phyloP scores from a whole-genome alignment of 805 yeast species.

The Wickerhamomyces ciferrii region DNA sequence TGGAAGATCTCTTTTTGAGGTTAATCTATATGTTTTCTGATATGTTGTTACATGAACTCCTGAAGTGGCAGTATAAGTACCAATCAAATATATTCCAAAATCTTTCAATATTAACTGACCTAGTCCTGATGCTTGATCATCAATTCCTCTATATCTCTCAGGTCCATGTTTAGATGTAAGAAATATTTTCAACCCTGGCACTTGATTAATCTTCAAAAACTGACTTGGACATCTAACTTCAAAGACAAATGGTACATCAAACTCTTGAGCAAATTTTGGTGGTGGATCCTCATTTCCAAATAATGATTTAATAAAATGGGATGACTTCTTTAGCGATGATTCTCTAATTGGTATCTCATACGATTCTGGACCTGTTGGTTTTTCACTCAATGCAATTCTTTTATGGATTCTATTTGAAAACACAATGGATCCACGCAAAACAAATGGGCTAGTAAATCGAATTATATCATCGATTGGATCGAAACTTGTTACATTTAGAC shows the following conservation, averaged over 20 bases:
- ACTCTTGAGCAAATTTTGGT: neutral
- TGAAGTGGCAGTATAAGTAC: neutral
- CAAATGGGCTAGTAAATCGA: constrained; percentile 33
- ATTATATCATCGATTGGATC: constrained; percentile 4
- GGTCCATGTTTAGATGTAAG: constrained; percentile 15
- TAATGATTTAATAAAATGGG: neutral
- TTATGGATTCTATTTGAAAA: constrained; percentile 35
- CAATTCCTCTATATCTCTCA: constrained; percentile 22
- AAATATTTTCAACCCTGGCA: constrained; percentile 17
- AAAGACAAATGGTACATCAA: neutral
- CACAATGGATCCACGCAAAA: constrained; percentile 34
- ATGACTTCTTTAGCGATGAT: neutral
- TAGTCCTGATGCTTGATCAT: constrained; percentile 39
- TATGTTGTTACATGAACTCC: neutral
- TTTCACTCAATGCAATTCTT: constrained; percentile 30
- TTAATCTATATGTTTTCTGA: neutral
- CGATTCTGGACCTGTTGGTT: neutral
- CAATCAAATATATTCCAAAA: constrained; percentile 19
- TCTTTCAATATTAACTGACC: constrained; percentile 38
- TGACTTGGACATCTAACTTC: neutral
- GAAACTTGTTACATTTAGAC: constrained; percentile 2
- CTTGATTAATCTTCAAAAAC: neutral
- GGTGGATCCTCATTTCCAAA: neutral
- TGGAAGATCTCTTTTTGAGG: no score
- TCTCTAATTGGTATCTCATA: neutral